Percentiles rank a stretch among this genome's conserved stretches.
phyloP scores from a whole-genome alignment of 805 yeast species.

The Teunomyces cretensis region DNA sequence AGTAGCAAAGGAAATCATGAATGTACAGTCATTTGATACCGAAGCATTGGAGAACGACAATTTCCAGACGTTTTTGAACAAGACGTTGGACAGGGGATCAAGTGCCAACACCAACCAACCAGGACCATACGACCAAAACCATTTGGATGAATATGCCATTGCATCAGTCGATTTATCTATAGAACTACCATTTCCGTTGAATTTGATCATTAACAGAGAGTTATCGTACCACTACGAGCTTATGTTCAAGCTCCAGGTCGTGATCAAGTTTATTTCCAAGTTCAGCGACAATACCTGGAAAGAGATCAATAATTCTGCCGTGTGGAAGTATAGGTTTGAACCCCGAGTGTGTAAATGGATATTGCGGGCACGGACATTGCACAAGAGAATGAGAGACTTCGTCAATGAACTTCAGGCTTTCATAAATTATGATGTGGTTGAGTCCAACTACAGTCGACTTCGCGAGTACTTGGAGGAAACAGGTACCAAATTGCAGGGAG shows the following conservation, averaged over 20 bases:
- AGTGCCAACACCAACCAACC: conserved; percentile 4
- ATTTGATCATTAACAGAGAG: conserved; percentile 68
- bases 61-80: conserved; percentile 45
- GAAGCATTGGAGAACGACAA: conserved; percentile 36
- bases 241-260: conserved; percentile 67
- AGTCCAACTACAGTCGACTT: conserved; percentile 51
- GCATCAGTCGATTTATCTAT: conserved; percentile 56
- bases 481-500: conserved; percentile 6
- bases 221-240: conserved; percentile 76
- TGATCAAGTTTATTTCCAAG: conserved; percentile 61
- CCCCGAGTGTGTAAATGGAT: conserved; percentile 52
- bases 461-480: conserved; percentile 15
- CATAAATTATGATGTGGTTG: conserved; percentile 59
- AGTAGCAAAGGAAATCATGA: conserved; percentile 48
- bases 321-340: conserved; percentile 62
- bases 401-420: conserved; percentile 55
- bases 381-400: conserved; percentile 56
- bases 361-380: conserved; percentile 52
- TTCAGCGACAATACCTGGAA: conserved; percentile 68
- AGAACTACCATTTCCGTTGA: conserved; percentile 83
- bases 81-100: conserved; percentile 32
- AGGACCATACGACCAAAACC: conserved; percentile 9
- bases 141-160: conserved; percentile 38
- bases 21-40: conserved; percentile 44
- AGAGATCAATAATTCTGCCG: conserved; percentile 60